phyloP scores from a whole-genome alignment of 2,329 filamentous ascomycete species.

The Sporothrix curviconia region DNA sequence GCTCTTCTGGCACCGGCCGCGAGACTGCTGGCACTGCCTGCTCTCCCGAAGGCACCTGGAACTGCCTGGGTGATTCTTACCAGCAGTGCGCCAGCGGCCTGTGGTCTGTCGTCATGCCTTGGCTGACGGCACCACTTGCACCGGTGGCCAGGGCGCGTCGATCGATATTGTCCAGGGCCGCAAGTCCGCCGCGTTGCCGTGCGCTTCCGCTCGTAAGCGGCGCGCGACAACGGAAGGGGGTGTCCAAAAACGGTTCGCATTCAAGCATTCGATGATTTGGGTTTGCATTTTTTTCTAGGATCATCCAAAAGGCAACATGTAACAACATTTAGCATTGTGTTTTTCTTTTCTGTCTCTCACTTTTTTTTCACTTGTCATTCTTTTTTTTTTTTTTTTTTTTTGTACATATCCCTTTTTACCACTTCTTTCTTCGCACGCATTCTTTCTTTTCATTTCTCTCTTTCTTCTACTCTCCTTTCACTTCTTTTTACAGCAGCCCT shows the following conservation, averaged over 20 bases:
- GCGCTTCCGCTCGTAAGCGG: neutral
- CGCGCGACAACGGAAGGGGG: too few relatives aligned
- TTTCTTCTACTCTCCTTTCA: neutral
- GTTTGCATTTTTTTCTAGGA: neutral
- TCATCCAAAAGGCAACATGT: neutral
- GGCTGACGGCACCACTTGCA: conserved; percentile 42
- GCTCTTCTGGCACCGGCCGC: conserved; percentile 20
- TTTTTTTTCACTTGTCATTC: neutral
- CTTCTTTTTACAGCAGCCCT: neutral
- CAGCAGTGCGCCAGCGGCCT: conserved; percentile 45
- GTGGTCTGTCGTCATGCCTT: conserved; percentile 39
- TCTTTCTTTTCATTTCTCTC: neutral
- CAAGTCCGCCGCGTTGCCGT: conserved; percentile 22
- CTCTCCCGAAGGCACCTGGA: conserved; percentile 42
- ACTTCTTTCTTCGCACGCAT: neutral
- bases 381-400: conserved; percentile 2
- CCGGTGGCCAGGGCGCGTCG: conserved; percentile 26
- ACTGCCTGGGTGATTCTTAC: conserved; percentile 44
- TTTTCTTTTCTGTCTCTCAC: neutral
- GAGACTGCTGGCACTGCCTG: conserved; percentile 39
- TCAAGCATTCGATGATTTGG: neutral
- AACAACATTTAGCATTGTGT: conserved; percentile 4
- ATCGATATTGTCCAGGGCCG: conserved; percentile 22
- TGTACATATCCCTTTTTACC: neutral
- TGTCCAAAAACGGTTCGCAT: neutral